These are phyloP conservation scores for Pseudopyricularia javanii DNA, from an alignment of 2,329 filamentous ascomycete genomes.

Conservation along the genomic window DNA sequence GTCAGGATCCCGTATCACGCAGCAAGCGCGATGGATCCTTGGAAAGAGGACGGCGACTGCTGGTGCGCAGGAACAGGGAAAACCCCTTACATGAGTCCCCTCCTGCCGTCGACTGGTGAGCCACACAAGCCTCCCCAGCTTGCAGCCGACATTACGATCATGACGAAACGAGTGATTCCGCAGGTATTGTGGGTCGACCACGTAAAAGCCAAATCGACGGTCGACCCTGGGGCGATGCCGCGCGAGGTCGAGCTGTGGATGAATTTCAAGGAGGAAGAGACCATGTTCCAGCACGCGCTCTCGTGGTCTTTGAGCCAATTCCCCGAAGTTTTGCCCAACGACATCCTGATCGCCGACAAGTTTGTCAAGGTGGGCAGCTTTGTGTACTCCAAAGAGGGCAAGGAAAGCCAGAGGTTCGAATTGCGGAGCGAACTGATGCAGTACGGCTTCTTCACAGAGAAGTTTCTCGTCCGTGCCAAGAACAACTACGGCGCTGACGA, in stretches of 20 bases:
- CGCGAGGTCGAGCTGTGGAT: slow-evolving; percentile 60
- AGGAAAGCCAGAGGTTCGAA: slow-evolving; percentile 35
- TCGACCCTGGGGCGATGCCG: slow-evolving; percentile 51
- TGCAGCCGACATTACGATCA: slow-evolving; percentile 53
- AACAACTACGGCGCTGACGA: slow-evolving; percentile 45
- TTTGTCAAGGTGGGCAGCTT: slow-evolving; percentile 49
- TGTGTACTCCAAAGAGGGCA: slow-evolving; percentile 32
- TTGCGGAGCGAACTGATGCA: slow-evolving; percentile 36
- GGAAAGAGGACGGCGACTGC: slow-evolving; percentile 74
- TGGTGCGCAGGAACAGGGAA: slow-evolving; percentile 56
- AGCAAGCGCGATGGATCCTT: slow-evolving; percentile 39
- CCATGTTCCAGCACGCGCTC: slow-evolving; percentile 7
- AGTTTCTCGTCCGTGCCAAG: slow-evolving; percentile 40
- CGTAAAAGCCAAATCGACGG: slow-evolving; percentile 47
- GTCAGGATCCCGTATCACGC: neutral
- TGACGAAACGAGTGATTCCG: slow-evolving; percentile 48
- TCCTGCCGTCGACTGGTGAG: slow-evolving; percentile 17
- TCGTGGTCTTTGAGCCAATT: slow-evolving; percentile 31
- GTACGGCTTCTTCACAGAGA: slow-evolving; percentile 34
- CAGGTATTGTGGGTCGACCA: slow-evolving; percentile 64
- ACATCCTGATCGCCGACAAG: slow-evolving; percentile 19
- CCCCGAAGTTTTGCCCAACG: slow-evolving; percentile 13
- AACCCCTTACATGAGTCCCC: slow-evolving; percentile 23
- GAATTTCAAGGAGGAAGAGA: slow-evolving; percentile 32
- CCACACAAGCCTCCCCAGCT: slow-evolving; percentile 28